Base-by-base conservation (phyloP, 495 filamentous ascomycete species). In the Neurospora sublineolata region DNA sequence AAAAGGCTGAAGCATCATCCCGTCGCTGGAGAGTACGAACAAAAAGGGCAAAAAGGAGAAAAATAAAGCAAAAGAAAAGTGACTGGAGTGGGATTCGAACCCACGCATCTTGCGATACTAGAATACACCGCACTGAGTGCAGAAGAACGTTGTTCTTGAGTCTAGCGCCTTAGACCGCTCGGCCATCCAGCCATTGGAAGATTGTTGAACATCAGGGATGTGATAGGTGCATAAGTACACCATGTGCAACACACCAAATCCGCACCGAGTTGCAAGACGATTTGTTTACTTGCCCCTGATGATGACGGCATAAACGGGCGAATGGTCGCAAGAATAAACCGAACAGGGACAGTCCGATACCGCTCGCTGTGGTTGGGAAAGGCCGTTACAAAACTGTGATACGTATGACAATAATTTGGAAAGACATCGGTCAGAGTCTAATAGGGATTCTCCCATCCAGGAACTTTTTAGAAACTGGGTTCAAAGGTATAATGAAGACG, bases 121-220 rank as follows among this genome's bases (percentile, higher is more conserved):
- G 67, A 68, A 68, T 68, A 27, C 72, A 72, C 58, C 71, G 39
- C 67, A 38, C 70, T 68, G 5, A 67, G 68, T 40, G 42, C 68
- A 71, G 73, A 70, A 75, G 68, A 74, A 64, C 36, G 3, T 30
- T 7, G 14, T 36, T 70, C 77, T 79, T 79, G 77, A 79, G 77
- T 79, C 74, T 77, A 73, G 67, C 77, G 76, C 77, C 77, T 79
- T 79, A 79, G 75, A 77, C 77, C 76, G 72, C 77, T 79, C 77
- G 77, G 77, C 76, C 77, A 79, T 69, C 74, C 72, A 76, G 76
- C 76, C 76, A 36, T 60, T 68, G 9, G 3, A 8, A 4, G 9
- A 27, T 64, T 37, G 23, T 37, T n/a, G 64, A 64, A 37, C 0
- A 23, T n/a, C 27, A 64, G 1, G 27, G 27, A 64, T 64, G 1